These are phyloP conservation scores for Xylaria intraflava DNA, from an alignment of 495 filamentous ascomycete genomes.

Conservation along the genomic window DNA sequence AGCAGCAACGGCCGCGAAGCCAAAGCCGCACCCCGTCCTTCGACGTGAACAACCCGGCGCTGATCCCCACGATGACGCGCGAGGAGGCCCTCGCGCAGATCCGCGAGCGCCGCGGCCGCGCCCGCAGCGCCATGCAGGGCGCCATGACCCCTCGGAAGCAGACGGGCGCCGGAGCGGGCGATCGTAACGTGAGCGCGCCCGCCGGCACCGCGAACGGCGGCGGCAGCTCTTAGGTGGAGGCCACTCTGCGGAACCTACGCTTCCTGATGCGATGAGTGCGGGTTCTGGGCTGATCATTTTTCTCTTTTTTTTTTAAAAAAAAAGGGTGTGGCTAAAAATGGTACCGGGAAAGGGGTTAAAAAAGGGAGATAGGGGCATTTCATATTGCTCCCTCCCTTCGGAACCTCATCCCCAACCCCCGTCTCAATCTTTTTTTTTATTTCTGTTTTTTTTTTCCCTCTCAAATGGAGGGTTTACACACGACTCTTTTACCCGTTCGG, in stretches of 20 bases:
- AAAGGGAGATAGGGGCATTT: no score
- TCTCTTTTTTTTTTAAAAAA: neutral
- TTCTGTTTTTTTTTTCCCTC: no score
- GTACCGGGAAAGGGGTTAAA: no score
- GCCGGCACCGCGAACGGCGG: conserved; percentile 17
- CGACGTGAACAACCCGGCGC: conserved; percentile 41
- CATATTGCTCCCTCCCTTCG: no score
- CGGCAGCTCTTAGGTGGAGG: conserved; percentile 15
- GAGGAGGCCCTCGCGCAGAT: conserved; percentile 54
- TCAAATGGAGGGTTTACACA: no score
- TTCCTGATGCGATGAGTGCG: neutral
- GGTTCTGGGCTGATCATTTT: neutral
- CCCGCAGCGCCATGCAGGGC: conserved; percentile 36
- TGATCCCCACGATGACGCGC: conserved; percentile 50
- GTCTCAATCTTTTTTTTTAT: no score
- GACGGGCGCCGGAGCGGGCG: conserved; percentile 26
- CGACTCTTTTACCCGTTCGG: no score
- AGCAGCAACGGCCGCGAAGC: no score
- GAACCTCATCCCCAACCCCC: no score
- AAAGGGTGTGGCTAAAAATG: no score
- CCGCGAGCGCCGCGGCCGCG: conserved; percentile 45
- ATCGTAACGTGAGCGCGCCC: conserved; percentile 41
- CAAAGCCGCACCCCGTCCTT: conserved; percentile 35
- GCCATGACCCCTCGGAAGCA: conserved; percentile 38
- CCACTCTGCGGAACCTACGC: neutral